These are phyloP conservation scores for Xylaria sp. DNA, from an alignment of 495 filamentous ascomycete genomes.

Conservation along the genomic window DNA sequence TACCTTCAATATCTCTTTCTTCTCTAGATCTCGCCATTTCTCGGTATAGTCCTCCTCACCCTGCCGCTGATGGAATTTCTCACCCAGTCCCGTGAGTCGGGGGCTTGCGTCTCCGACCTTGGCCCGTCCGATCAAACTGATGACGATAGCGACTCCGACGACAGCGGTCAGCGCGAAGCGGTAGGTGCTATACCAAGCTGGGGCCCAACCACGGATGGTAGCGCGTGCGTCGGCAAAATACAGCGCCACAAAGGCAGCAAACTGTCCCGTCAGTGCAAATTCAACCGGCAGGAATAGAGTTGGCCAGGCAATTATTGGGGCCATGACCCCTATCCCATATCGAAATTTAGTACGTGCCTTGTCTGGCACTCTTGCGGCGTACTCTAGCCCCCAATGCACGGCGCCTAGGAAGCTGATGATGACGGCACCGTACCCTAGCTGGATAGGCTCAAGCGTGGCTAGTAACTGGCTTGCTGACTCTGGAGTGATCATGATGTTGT, in stretches of 20 bases:
- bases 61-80: slow-evolving; percentile 64
- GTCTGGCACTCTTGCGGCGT: slow-evolving; percentile 52
- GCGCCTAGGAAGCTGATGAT: slow-evolving; percentile 97
- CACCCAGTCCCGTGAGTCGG: slow-evolving; percentile 55
- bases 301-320: slow-evolving; percentile 90
- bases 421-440: slow-evolving; percentile 92
- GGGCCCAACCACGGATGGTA: slow-evolving; percentile 79
- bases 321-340: slow-evolving; percentile 82
- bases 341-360: slow-evolving; percentile 57
- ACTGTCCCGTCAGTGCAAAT: slow-evolving; percentile 89
- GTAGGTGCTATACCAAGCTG: slow-evolving; percentile 90
- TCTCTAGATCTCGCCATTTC: slow-evolving; percentile 68
- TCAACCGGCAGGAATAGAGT: slow-evolving; percentile 86
- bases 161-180: slow-evolving; percentile 95
- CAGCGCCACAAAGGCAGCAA: slow-evolving; percentile 84
- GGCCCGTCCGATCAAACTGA: slow-evolving; percentile 84
- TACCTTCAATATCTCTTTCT: slow-evolving; percentile 58
- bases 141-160: slow-evolving; percentile 85
- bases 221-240: slow-evolving; percentile 89
- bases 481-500: slow-evolving; percentile 64
- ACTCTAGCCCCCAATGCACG: slow-evolving; percentile 90
- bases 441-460: slow-evolving; percentile 84
- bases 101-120: slow-evolving; percentile 69
- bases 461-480: slow-evolving; percentile 77
- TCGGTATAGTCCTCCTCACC: slow-evolving; percentile 57